Base-by-base conservation (phyloP, 495 filamentous ascomycete species). In the Neurospora sp. region DNA sequence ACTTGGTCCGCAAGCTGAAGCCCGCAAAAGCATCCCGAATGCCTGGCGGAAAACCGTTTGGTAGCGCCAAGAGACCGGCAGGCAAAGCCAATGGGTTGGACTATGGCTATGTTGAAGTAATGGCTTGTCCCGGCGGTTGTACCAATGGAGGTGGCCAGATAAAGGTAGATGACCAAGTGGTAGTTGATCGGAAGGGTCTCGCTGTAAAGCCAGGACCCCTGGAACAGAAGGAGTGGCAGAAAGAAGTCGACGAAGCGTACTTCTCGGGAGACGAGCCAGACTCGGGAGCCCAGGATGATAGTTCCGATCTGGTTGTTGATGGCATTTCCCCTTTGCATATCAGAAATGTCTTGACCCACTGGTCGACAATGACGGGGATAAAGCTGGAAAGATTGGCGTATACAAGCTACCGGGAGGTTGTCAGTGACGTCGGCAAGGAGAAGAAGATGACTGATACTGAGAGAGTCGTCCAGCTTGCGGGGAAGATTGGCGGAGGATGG, bases 101-200 rank as follows among this genome's bases (percentile, higher is more conserved):
- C 14, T 94, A 93, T 78, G 89, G 89, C 31, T 98, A 97, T 82
- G 93, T 99, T 12, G 96, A 99, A 79, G 96, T 99, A 41, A 99
- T 99, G 96, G 96, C 96, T 38, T 99, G 96, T 82, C 96, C 96
- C 0, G 96, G 96, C 11, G 96, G 96, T 1, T 99, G 96, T 81
- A 99, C 96, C 69, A 99, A 98, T 78, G 96, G 96, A 0, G 96
- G 96, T 31, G 96, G 96, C 1, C 96, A 99, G 84, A 91, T 99
- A 73, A 95, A 96, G 73, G 89, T 91, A 23, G 92, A 92, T 46
- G 96, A 99, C 80, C 87, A 91, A 18, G 73, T 86, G 2, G 79
- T 87, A 7, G 75, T 87, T 27, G 84, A 85, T 40, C 79, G 84
- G 18, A 84, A 79, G 72, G 79, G 79, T 9, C 73, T 83, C 11